Evolutionary conservation across 208 protist genomes (phyloP), one percentile per base, ranked within the genome.

Genomic region (Spongospora subterranea): DNA sequence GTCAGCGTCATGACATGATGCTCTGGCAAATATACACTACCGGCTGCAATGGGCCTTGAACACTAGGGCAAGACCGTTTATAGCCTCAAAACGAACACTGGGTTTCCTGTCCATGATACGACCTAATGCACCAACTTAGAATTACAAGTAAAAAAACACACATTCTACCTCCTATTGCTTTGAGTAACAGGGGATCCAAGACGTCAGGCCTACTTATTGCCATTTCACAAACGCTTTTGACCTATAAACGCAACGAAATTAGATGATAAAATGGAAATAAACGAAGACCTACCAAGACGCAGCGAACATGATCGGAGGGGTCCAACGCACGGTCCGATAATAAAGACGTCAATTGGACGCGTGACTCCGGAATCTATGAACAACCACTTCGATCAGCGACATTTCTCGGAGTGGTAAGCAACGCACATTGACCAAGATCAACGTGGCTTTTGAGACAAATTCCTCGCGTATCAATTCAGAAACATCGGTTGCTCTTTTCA

Each of bases 401-500:
- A 24, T 60, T 24, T 60, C 6, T 29, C 6, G 50, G 24, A 60
- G 50, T 29, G 50, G 6, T 60, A 60, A 24, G 50, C 13, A n/a
- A 35, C n/a, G 6, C 35, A 82, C 71, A 6, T 82, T 6, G 71
- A 13, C n/a, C 40, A 82, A n/a, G n/a, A 82, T 82, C 35, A 40
- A 13, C 35, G 17, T 13, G 17, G 71, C 6, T 35, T n/a, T 6
- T 35, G 35, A 6, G 11, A 82, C 71, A 35, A 82, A 39, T n/a
- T 82, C 71, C 71, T 82, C 71, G n/a, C 71, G 71, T 20, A 82
- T 82, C n/a, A 6, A 13, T 35, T 35, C 71, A 6, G n/a, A 45
- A 39, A 82, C 35, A 82, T 82, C 71, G 35, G 71, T 82, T 6
- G 71, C n/a, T n/a, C 71, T 6, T 43, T 82, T 82, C 35, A 82